A percentile compares a stretch with the other conserved stretches of the same genome.
Evolutionary conservation across 331 rosid species (phyloP).

Genomic region (Arachis monticola): DNA sequence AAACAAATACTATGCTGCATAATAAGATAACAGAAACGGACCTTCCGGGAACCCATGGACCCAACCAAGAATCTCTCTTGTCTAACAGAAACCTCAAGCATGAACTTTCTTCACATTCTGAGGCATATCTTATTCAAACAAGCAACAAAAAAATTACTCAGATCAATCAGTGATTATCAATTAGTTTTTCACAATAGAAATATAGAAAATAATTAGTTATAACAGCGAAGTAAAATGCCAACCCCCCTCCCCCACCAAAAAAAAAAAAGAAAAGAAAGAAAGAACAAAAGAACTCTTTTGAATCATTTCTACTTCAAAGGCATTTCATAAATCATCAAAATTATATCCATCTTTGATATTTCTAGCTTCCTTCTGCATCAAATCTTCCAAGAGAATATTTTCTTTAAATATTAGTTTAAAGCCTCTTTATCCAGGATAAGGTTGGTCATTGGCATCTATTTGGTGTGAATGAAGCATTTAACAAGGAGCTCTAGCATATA

Average conservation of each 20-base stretch:
- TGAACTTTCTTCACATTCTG: constrained; percentile 90
- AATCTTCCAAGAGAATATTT: constrained; percentile 1
- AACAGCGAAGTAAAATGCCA: constrained; percentile 15
- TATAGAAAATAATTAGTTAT: constrained; percentile 14
- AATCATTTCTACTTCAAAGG: neutral
- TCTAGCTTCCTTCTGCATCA: constrained; percentile 9
- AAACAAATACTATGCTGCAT: constrained; percentile 4
- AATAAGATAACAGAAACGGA: constrained; percentile 43
- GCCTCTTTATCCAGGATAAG: neutral
- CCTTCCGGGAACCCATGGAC: constrained; percentile 99
- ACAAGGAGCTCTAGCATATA: neutral
- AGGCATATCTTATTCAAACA: constrained; percentile 57
- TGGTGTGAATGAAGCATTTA: neutral
- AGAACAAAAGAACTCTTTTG: neutral
- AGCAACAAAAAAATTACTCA: constrained; percentile 41
- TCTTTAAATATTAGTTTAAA: neutral
- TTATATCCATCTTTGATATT: neutral
- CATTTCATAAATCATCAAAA: constrained; percentile 15
- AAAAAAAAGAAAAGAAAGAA: neutral
- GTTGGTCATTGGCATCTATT: neutral
- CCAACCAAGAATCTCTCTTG: constrained; percentile 98
- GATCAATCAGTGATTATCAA: constrained; percentile 31
- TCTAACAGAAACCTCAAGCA: constrained; percentile 93
- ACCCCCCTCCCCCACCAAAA: too few species aligned
- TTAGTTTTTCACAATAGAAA: neutral